phyloP scores from a whole-genome alignment of 306 rosid species.

The Myrica gale region DNA sequence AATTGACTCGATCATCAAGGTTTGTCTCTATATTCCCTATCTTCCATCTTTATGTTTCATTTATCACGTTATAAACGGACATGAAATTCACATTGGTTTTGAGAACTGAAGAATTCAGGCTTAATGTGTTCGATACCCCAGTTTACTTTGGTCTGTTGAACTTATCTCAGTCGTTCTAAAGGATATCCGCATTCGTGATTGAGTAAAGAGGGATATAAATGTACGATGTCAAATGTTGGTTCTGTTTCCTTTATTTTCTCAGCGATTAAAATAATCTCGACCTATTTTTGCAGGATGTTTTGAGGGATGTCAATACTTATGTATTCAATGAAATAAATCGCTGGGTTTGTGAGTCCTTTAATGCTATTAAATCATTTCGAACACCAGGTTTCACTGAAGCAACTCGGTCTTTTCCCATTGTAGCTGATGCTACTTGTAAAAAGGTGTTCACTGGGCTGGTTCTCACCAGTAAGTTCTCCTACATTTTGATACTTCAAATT shows the following conservation, averaged over 20 bases:
- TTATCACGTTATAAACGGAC: background rate
- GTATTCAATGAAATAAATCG: conserved; percentile 55
- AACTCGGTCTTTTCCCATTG: conserved; percentile 56
- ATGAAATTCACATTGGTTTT: background rate
- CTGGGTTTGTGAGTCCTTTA: conserved; percentile 69
- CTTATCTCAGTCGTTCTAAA: background rate
- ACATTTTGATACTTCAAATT: conserved; percentile 12
- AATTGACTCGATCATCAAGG: conserved; percentile 74
- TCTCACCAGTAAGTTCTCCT: conserved; percentile 57
- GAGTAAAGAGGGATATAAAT: background rate
- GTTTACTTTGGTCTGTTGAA: background rate
- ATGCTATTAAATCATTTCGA: conserved; percentile 42
- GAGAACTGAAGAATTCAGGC: background rate
- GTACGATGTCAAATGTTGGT: background rate
- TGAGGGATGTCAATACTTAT: conserved; percentile 55
- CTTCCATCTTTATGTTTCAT: background rate
- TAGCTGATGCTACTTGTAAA: conserved; percentile 40
- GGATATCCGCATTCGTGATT: background rate
- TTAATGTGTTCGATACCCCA: background rate
- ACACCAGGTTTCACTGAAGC: conserved; percentile 50
- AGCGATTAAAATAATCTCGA: background rate
- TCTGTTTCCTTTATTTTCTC: background rate
- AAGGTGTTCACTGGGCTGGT: conserved; percentile 67
- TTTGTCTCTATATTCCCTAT: conserved; percentile 17
- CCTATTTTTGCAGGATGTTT: conserved; percentile 47